Evolutionary conservation across 192 early-diverging fungal species (phyloP).

Genomic region (Chytriomyces hyalinus): DNA sequence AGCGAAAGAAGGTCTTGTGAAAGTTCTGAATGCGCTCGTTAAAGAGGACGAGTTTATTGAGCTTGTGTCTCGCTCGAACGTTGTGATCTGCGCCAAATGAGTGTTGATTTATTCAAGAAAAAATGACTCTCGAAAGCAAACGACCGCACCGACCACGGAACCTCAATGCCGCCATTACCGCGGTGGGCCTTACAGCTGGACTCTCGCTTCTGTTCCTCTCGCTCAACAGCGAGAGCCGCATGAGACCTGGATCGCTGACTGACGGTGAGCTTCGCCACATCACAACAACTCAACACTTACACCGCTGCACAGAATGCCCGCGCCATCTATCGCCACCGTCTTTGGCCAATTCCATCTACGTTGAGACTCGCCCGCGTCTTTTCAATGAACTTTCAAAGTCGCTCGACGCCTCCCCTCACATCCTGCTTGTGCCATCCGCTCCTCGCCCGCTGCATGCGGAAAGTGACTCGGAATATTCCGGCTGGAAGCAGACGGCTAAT

Average conservation of each 20-base stretch:
- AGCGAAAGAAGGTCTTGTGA: not conserved
- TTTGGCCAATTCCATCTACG: slow-evolving; percentile 7
- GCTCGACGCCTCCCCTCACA: not conserved
- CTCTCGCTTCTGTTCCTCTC: not conserved
- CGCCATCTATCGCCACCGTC: slow-evolving; percentile 20
- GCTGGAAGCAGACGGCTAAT: slow-evolving; percentile 46
- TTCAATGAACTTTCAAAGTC: slow-evolving; percentile 9
- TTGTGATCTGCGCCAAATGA: not conserved
- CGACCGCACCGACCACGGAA: not conserved
- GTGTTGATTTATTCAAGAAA: slow-evolving; percentile 2
- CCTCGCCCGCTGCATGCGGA: slow-evolving; percentile 39
- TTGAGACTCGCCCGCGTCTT: slow-evolving; percentile 21
- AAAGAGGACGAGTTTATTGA: not conserved
- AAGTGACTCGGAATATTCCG: slow-evolving; percentile 44
- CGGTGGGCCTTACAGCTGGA: not conserved
- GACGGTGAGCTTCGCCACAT: not conserved
- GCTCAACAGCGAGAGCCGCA: not conserved
- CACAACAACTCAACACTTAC: not conserved
- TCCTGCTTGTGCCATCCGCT: slow-evolving; percentile 43
- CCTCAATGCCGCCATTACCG: slow-evolving; percentile 3
- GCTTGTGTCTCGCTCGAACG: slow-evolving; percentile 2
- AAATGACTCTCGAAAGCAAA: not conserved
- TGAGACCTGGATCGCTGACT: not conserved
- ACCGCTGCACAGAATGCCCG: not conserved
- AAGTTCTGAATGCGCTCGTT: not conserved